Evolutionary conservation across 768 basidiomycete genomes (phyloP).

Genomic region (Kwoniella sp.): DNA sequence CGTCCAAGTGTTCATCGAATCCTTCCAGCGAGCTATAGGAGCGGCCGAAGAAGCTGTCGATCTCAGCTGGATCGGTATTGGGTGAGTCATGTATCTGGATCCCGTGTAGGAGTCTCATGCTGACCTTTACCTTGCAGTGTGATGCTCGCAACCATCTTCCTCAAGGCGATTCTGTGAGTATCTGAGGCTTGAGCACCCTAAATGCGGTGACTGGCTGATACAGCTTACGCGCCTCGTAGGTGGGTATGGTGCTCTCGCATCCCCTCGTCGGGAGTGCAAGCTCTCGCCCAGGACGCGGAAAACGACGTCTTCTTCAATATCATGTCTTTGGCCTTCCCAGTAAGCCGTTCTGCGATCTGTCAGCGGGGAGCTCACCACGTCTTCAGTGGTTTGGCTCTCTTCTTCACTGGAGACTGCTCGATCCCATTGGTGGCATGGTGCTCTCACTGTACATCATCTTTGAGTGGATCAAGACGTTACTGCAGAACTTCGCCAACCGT

Average conservation of each 20-base stretch:
- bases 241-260: slow-evolving; percentile 49
- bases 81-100: slow-evolving; percentile 32
- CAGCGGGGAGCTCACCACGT: background rate
- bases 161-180: slow-evolving; percentile 47
- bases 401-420: slow-evolving; percentile 46
- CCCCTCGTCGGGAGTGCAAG: slow-evolving; percentile 48
- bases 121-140: slow-evolving; percentile 21
- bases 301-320: slow-evolving; percentile 53
- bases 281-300: slow-evolving; percentile 53
- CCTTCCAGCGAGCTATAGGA: slow-evolving; percentile 40
- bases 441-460: slow-evolving; percentile 50
- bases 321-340: slow-evolving; percentile 52
- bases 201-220: background rate
- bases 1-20: slow-evolving; percentile 52
- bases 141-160: slow-evolving; percentile 51
- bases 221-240: slow-evolving; percentile 7
- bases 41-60: slow-evolving; percentile 30
- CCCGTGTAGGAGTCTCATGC: background rate
- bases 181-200: background rate
- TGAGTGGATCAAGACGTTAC: slow-evolving; percentile 51
- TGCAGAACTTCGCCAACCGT: slow-evolving; percentile 51
- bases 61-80: slow-evolving; percentile 44
- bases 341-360: slow-evolving; percentile 8
- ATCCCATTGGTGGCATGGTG: slow-evolving; percentile 52
- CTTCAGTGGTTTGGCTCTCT: slow-evolving; percentile 39